phyloP scores from a whole-genome alignment of 2,329 filamentous ascomycete genomes.

The Teratosphaeria gauchensis region DNA sequence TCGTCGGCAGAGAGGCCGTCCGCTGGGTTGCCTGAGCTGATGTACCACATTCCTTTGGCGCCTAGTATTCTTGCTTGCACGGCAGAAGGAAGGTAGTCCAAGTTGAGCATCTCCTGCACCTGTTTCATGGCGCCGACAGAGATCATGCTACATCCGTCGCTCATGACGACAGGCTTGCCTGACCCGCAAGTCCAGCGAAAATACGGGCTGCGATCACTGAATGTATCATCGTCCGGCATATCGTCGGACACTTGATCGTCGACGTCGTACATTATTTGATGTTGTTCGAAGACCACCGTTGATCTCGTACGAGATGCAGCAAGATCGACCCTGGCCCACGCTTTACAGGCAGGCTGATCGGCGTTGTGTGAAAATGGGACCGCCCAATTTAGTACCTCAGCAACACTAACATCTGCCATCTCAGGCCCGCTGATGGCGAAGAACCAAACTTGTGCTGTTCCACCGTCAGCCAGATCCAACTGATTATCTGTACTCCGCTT shows the following conservation, averaged over 20 bases:
- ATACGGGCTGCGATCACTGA: slow-evolving; percentile 22
- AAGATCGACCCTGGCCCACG: slow-evolving; percentile 34
- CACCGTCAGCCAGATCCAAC: slow-evolving; percentile 4
- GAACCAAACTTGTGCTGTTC: slow-evolving; percentile 10
- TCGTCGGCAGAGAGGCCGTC: slow-evolving; percentile 6
- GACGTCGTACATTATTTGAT: slow-evolving; percentile 23
- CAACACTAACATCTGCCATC: slow-evolving; percentile 11
- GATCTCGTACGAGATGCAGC: slow-evolving; percentile 32
- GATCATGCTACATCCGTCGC: slow-evolving; percentile 52
- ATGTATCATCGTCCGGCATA: slow-evolving; percentile 26
- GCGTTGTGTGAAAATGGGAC: slow-evolving; percentile 28
- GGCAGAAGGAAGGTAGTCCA: slow-evolving; percentile 49
- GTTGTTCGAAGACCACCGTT: slow-evolving; percentile 27
- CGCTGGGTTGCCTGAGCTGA: slow-evolving; percentile 21
- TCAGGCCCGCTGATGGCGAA: slow-evolving; percentile 15
- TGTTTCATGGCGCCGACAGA: slow-evolving; percentile 49
- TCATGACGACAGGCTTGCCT: slow-evolving; percentile 29
- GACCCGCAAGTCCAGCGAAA: slow-evolving; percentile 4
- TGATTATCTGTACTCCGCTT: slow-evolving; percentile 5
- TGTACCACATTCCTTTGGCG: slow-evolving; percentile 67
- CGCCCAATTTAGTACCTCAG: slow-evolving; percentile 31
- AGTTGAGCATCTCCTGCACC: slow-evolving; percentile 43
- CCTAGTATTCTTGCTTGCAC: slow-evolving; percentile 63
- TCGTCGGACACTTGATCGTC: slow-evolving; percentile 6
- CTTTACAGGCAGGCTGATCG: slow-evolving; percentile 31